Conservation (phyloP, 371 early-diverging fungal genomes). For the Vairimorpha necatrix region DNA sequence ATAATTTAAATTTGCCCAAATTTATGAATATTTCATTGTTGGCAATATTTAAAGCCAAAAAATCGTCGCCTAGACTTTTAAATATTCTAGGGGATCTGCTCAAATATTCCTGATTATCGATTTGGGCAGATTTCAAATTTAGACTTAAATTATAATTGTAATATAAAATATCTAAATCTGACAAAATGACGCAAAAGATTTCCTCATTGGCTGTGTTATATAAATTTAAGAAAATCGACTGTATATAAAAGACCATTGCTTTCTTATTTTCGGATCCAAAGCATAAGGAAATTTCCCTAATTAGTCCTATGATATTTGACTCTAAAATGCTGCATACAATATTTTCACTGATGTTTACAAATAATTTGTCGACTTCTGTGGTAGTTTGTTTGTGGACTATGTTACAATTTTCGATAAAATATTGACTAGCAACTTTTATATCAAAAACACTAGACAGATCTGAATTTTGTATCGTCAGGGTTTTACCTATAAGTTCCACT, state of each 20-base stretch:
- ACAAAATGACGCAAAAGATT: background rate
- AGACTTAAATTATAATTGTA: background rate
- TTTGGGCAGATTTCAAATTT: background rate
- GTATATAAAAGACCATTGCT: too few species aligned
- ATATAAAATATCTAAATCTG: background rate
- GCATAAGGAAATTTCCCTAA: too few species aligned
- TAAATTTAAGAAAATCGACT: too few species aligned
- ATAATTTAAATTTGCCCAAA: background rate
- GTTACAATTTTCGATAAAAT: background rate
- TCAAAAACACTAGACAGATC: background rate
- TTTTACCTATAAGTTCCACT: background rate
- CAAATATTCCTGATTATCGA: background rate
- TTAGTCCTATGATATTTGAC: too few species aligned
- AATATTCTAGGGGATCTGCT: background rate
- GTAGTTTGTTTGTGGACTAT: background rate
- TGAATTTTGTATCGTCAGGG: background rate
- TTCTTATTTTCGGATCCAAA: too few species aligned
- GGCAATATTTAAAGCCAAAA: background rate
- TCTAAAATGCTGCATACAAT: too few species aligned
- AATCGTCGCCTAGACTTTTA: background rate
- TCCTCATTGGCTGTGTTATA: background rate
- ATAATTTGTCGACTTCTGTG: background rate
- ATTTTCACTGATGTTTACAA: conserved; percentile 2
- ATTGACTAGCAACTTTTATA: background rate
- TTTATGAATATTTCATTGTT: background rate